A percentile compares a stretch with the other conserved stretches of the same genome.
phyloP scores from a whole-genome alignment of 2,329 filamentous ascomycete species.

The Decorospora gaudefroyi region DNA sequence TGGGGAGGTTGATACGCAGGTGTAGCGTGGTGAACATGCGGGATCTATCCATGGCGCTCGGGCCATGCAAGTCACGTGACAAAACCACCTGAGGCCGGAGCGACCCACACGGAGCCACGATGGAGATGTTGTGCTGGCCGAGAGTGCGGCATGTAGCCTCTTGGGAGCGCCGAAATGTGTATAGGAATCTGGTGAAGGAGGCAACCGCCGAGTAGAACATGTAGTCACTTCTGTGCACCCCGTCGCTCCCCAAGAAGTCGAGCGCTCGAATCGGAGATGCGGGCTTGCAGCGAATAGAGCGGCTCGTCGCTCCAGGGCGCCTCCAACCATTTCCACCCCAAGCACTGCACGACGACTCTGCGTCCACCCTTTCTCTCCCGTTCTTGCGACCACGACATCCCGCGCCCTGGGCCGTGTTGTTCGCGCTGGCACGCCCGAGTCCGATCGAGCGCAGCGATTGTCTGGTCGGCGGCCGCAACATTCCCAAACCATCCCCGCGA shows the following conservation, averaged over 20 bases:
- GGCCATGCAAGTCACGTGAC: conserved; percentile 9
- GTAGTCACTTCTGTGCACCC: too few species aligned
- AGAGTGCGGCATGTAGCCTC: background rate
- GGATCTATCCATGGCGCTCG: conserved; percentile 9
- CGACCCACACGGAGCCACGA: conserved; percentile 9
- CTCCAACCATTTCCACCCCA: conserved; percentile 7
- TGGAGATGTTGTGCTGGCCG: conserved; percentile 7
- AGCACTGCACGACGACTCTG: conserved; percentile 2
- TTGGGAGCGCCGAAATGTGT: background rate
- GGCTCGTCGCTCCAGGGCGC: conserved; percentile 13
- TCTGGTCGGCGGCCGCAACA: conserved; percentile 14
- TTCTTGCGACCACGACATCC: too few species aligned
- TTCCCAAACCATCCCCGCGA: conserved; percentile 24
- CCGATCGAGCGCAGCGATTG: conserved; percentile 5
- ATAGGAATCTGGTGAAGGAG: too few species aligned
- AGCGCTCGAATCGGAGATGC: conserved; percentile 30
- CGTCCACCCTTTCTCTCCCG: conserved; percentile 3
- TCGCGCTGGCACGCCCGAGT: conserved; percentile 10
- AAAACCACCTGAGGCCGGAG: conserved; percentile 1
- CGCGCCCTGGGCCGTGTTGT: background rate
- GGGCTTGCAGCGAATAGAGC: conserved; percentile 29
- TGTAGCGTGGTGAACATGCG: conserved; percentile 15
- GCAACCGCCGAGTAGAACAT: too few species aligned
- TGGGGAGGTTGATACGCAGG: conserved; percentile 9
- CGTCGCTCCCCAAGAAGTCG: conserved; percentile 1